Conservation (phyloP, 306 rosid species). For the Sesbania bispinosa region DNA sequence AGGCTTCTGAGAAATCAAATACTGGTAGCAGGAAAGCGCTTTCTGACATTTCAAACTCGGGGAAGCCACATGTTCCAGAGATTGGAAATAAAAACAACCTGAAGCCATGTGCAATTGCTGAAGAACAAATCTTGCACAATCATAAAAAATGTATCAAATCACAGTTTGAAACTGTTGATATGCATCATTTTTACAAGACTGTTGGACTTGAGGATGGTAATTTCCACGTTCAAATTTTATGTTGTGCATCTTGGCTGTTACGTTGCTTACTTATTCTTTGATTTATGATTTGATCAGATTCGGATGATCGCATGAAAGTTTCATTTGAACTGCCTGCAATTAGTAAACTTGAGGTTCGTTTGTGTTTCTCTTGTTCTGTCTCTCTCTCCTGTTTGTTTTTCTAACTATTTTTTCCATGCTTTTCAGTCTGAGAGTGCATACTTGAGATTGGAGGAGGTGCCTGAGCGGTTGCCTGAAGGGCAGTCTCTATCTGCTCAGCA, state of each 20-base stretch:
- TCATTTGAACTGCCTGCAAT: conserved; percentile 17
- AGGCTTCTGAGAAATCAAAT: conserved; percentile 40
- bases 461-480: conserved; percentile 40
- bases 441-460: conserved; percentile 41
- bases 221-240: neutral
- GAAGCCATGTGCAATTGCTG: conserved; percentile 44
- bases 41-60: conserved; percentile 64
- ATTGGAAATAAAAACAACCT: conserved; percentile 26
- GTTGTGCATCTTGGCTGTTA: neutral
- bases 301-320: conserved; percentile 24
- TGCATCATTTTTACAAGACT: conserved; percentile 32
- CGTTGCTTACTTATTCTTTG: neutral
- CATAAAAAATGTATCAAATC: conserved; percentile 55
- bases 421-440: conserved; percentile 32
- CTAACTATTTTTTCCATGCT: neutral
- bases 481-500: conserved; percentile 4
- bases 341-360: conserved; percentile 39
- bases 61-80: conserved; percentile 29
- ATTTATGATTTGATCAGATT: conserved; percentile 26
- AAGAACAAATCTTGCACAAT: conserved; percentile 47
- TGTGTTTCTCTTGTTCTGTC: neutral
- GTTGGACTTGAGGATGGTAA: conserved; percentile 54
- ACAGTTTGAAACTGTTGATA: conserved; percentile 20
- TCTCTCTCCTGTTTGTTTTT: neutral
- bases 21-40: conserved; percentile 50